Evolutionary conservation across 345 rosid genomes (phyloP).

Genomic region (Eucalyptus microcorys): DNA sequence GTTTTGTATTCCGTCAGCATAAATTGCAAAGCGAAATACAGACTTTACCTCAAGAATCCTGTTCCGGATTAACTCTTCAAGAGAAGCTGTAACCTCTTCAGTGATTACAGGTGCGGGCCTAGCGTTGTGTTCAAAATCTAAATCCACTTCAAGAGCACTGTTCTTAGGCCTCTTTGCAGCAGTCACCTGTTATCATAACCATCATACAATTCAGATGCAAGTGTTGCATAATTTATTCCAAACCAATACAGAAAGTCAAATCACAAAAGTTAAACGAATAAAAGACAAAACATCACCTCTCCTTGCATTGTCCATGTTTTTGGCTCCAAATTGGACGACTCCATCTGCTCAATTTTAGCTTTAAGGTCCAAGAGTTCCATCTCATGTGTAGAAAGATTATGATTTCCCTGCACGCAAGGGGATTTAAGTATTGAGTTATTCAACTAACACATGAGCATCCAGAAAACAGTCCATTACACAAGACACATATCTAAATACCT

Average conservation of each 20-base stretch:
- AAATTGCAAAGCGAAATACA: not conserved
- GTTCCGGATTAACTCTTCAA: constrained; percentile 76
- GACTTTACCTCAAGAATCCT: constrained; percentile 58
- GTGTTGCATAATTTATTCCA: not conserved
- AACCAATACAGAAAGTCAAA: not conserved
- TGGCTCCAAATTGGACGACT: constrained; percentile 76
- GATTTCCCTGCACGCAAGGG: constrained; percentile 19
- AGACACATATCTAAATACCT: not conserved
- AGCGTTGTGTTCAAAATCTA: constrained; percentile 91
- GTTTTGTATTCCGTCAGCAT: not conserved
- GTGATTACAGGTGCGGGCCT: constrained; percentile 94
- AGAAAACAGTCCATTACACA: not conserved
- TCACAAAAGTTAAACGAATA: not conserved
- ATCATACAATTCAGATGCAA: not conserved
- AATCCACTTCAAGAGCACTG: constrained; percentile 92
- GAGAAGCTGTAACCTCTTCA: constrained; percentile 81
- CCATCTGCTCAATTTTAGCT: constrained; percentile 72
- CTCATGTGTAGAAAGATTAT: constrained; percentile 68
- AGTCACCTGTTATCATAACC: constrained; percentile 40
- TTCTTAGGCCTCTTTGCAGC: constrained; percentile 86
- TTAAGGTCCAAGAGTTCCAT: constrained; percentile 42
- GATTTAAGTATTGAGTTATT: not conserved
- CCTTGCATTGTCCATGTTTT: constrained; percentile 97
- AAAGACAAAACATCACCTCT: constrained; percentile 36
- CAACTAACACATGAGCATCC: not conserved